Base-by-base conservation (phyloP, 805 yeast genomes). In the Yarrowia osloensis region DNA sequence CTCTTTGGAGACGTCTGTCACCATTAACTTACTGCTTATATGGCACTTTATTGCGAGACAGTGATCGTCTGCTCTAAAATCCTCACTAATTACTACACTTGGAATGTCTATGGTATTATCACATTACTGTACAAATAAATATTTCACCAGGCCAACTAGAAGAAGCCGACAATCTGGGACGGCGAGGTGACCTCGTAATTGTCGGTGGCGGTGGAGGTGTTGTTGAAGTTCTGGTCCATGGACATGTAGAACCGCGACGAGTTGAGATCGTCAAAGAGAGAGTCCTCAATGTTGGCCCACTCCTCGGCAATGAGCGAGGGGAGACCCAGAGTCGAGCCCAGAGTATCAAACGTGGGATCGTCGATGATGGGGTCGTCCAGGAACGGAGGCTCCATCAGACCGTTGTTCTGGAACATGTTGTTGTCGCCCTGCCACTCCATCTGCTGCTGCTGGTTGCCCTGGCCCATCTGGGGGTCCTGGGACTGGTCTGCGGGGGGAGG, bases 271-370 rank as follows among this genome's bases (percentile, higher is more conserved):
- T 61, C 66, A 33, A 61, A 61, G 21, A 61, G 54, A 12, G 66
- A 61, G 54, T 61, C 54, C 40, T 61, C 66, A 44, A 61, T 61
- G 66, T 61, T 61, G 31, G 66, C 66, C 66, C 66, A 61, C 54
- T 61, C 66, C 31, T 44, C 66, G 31, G 66, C 66, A 44, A 61
- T 46, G 22, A 61, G 40, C 24, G 66, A 61, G 9, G 66, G 66
- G 11, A 61, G 66, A 17, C 66, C 66, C 24, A 61, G 54, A 15
- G 66, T 61, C 21, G 66, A 44, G n/a, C 66, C 66, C 19, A 61
- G 54, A 29, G 52, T 61, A n/a, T 61, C 66, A 44, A 61, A 61
- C 2, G 54, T 61, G 22, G 66, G 66, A 7, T 42, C 54, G 39
- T 61, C 52, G 15, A 46, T 61, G 49, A 57, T 26, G 21, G 63